A percentile compares a stretch with the other conserved stretches of the same genome.
Conservation (phyloP, 1,284 basidiomycete species). For the Ganoderma meredithae region DNA sequence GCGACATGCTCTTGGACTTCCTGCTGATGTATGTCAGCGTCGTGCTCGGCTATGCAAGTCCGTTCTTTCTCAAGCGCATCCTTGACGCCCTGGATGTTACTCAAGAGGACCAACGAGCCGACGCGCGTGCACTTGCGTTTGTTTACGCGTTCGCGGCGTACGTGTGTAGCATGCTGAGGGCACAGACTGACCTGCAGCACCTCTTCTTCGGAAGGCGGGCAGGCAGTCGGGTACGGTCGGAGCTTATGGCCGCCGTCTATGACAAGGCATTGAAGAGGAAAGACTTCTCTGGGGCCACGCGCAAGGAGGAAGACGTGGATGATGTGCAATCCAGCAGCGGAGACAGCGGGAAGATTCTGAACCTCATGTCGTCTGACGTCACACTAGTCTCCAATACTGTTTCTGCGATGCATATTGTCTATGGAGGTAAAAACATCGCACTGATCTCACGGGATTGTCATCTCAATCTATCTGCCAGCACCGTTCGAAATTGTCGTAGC, state of each 20-base stretch:
- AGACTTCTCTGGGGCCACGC: slow-evolving; percentile 73
- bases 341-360: slow-evolving; percentile 80
- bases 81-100: slow-evolving; percentile 49
- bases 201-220: slow-evolving; percentile 81
- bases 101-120: slow-evolving; percentile 42
- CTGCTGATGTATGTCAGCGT: slow-evolving; percentile 68
- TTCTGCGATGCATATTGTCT: slow-evolving; percentile 67
- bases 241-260: slow-evolving; percentile 86
- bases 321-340: slow-evolving; percentile 62
- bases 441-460: neutral
- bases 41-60: slow-evolving; percentile 71
- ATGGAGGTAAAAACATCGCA: slow-evolving; percentile 52
- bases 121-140: slow-evolving; percentile 67
- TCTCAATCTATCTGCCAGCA: slow-evolving; percentile 42
- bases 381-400: slow-evolving; percentile 60
- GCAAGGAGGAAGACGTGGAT: slow-evolving; percentile 42
- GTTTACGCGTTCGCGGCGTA: slow-evolving; percentile 77
- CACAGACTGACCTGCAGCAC: slow-evolving; percentile 78
- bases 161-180: slow-evolving; percentile 62
- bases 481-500: slow-evolving; percentile 87
- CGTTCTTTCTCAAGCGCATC: slow-evolving; percentile 75
- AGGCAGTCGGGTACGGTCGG: slow-evolving; percentile 69
- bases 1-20: slow-evolving; percentile 78
- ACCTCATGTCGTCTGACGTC: slow-evolving; percentile 79
- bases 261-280: slow-evolving; percentile 89